phyloP scores from a whole-genome alignment of 2,329 filamentous ascomycete genomes.

The Botrytis fragariae region DNA sequence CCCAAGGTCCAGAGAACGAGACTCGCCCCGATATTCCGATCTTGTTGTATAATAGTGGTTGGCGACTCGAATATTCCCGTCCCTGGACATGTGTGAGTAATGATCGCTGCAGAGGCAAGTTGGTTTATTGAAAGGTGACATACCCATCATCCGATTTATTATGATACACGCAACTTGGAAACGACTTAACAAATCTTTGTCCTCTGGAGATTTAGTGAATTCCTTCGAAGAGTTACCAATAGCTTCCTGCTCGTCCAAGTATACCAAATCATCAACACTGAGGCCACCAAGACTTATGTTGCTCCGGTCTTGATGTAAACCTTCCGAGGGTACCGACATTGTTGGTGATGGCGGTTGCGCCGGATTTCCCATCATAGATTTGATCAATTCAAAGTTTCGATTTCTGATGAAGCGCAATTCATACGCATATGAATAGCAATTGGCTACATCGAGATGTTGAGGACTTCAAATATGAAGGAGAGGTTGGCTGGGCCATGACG shows the following conservation, averaged over 20 bases:
- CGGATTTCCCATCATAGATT: not conserved
- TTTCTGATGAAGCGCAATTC: not conserved
- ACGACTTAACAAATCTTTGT: constrained; percentile 14
- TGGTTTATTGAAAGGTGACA: not conserved
- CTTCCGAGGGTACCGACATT: not conserved
- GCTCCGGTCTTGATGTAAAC: not conserved
- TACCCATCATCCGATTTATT: constrained; percentile 20
- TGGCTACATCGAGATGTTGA: not conserved
- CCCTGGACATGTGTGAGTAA: constrained; percentile 21
- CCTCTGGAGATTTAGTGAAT: not conserved
- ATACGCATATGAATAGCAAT: not conserved
- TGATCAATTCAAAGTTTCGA: not conserved
- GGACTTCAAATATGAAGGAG: not conserved
- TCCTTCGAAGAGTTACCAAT: constrained; percentile 1
- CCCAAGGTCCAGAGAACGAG: constrained; percentile 55
- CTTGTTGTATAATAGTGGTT: constrained; percentile 47
- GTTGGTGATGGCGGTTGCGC: not conserved
- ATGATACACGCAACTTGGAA: constrained; percentile 17
- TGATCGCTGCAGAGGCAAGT: not conserved
- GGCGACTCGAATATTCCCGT: constrained; percentile 45
- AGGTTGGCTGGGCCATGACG: not conserved
- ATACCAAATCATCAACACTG: not conserved
- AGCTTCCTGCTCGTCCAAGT: not conserved
- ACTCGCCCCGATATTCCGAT: constrained; percentile 53
- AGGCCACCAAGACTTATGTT: constrained; percentile 7